Percentiles rank a stretch among this genome's conserved stretches.
Evolutionary conservation across 306 rosid species (phyloP).

Genomic region (Cyclanthera cordifolia): DNA sequence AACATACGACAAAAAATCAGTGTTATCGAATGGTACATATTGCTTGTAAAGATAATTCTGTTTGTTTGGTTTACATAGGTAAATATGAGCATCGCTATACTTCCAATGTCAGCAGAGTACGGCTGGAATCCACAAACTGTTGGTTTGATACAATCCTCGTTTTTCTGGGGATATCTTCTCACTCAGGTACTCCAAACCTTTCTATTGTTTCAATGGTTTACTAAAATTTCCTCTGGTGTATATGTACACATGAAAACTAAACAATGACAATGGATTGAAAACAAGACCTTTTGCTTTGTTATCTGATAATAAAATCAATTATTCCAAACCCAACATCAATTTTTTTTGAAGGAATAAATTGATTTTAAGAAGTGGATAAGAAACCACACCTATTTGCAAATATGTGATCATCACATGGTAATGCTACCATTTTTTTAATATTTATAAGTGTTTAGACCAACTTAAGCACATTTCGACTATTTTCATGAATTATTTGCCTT

Average conservation of each 20-base stretch:
- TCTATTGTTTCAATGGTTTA: not conserved
- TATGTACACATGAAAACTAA: not conserved
- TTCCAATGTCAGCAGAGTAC: conserved; percentile 95
- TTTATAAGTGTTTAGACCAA: no score
- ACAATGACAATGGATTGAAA: not conserved
- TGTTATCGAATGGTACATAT: not conserved
- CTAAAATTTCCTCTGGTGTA: not conserved
- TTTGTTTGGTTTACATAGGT: conserved; percentile 38
- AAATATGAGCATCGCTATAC: conserved; percentile 98
- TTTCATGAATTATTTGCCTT: no score
- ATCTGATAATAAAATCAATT: not conserved
- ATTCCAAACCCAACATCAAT: not conserved
- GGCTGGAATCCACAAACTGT: conserved; percentile 85
- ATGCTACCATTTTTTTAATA: no score
- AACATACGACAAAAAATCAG: not conserved
- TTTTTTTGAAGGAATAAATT: not conserved
- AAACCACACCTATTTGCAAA: not conserved
- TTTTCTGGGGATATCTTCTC: conserved; percentile 98
- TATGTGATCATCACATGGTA: no score
- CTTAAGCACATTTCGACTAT: no score
- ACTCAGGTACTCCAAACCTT: conserved; percentile 49
- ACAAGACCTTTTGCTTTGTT: not conserved
- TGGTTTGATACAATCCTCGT: conserved; percentile 91
- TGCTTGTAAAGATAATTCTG: not conserved
- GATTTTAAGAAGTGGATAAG: not conserved